phyloP scores from a whole-genome alignment of 129 eudicot species.

The Chrysanthemum seticuspe region DNA sequence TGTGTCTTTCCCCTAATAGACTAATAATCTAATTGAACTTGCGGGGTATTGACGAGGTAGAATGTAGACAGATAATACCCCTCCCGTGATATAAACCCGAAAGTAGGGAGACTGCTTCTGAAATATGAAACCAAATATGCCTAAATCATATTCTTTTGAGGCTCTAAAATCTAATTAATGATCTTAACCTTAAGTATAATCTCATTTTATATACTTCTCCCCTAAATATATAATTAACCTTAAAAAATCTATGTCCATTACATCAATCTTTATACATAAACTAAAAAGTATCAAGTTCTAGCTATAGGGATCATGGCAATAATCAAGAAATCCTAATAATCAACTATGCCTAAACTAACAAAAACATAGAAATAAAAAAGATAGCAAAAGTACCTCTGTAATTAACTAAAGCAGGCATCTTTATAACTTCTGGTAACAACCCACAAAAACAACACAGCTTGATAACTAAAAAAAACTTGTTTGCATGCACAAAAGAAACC shows the following conservation, averaged over 20 bases:
- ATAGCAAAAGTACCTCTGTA: slow-evolving; percentile 71
- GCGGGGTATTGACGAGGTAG: no score
- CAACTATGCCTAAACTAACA: neutral
- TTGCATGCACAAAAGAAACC: slow-evolving; percentile 53
- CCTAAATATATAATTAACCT: neutral
- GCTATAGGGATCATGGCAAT: slow-evolving; percentile 2
- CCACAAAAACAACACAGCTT: slow-evolving; percentile 34
- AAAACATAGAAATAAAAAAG: neutral
- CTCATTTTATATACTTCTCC: no score
- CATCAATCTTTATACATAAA: slow-evolving; percentile 7
- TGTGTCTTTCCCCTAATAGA: neutral
- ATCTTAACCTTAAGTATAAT: no score
- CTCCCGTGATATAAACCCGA: no score
- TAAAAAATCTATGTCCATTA: slow-evolving; percentile 9
- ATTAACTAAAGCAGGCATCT: slow-evolving; percentile 89
- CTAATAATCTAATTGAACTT: neutral
- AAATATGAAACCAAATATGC: no score
- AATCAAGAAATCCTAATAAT: slow-evolving; percentile 15
- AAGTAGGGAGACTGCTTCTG: no score
- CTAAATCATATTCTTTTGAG: no score
- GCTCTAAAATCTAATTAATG: no score
- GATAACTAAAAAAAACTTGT: slow-evolving; percentile 46
- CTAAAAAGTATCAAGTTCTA: slow-evolving; percentile 4
- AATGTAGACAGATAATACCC: no score
- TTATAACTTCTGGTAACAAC: slow-evolving; percentile 33